These are phyloP conservation scores for Epichloe aotearoae DNA, from an alignment of 2,329 filamentous ascomycete species.

Conservation along the genomic window DNA sequence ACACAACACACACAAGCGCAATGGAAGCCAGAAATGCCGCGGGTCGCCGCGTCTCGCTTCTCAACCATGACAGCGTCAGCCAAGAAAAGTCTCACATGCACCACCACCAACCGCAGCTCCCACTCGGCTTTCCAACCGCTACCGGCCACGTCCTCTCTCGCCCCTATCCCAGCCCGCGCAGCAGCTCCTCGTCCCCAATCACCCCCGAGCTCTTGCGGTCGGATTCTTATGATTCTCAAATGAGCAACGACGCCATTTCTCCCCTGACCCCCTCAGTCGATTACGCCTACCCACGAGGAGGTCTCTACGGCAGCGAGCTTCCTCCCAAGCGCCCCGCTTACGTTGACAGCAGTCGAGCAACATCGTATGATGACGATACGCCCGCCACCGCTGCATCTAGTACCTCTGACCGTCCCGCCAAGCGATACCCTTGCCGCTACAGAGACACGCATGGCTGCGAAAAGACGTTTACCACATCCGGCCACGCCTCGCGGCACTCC, in stretches of 20 bases:
- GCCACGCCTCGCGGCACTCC: constrained; percentile 72
- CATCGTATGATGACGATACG: constrained; percentile 39
- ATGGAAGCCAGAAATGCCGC: constrained; percentile 45
- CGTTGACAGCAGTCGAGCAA: constrained; percentile 30
- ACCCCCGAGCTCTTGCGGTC: constrained; percentile 47
- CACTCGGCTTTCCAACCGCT: constrained; percentile 21
- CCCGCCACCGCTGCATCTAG: constrained; percentile 17
- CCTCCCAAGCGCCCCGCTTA: constrained; percentile 29
- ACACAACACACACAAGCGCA: not conserved
- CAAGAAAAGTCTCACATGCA: constrained; percentile 9
- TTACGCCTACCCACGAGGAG: constrained; percentile 26
- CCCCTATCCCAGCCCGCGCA: constrained; percentile 24
- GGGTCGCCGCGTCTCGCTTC: constrained; percentile 44
- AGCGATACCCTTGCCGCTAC: constrained; percentile 63
- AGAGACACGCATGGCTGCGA: constrained; percentile 58
- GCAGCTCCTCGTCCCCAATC: constrained; percentile 32
- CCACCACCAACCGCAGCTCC: constrained; percentile 7
- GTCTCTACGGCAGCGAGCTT: constrained; percentile 24
- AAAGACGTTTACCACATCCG: constrained; percentile 74
- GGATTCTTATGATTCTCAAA: constrained; percentile 48
- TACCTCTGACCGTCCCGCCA: constrained; percentile 36
- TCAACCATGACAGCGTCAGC: constrained; percentile 37
- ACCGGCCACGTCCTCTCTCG: constrained; percentile 18
- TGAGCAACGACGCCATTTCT: constrained; percentile 39
- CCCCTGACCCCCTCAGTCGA: constrained; percentile 41